Conservation (phyloP, 345 rosid species). For the Populus euphratica region DNA sequence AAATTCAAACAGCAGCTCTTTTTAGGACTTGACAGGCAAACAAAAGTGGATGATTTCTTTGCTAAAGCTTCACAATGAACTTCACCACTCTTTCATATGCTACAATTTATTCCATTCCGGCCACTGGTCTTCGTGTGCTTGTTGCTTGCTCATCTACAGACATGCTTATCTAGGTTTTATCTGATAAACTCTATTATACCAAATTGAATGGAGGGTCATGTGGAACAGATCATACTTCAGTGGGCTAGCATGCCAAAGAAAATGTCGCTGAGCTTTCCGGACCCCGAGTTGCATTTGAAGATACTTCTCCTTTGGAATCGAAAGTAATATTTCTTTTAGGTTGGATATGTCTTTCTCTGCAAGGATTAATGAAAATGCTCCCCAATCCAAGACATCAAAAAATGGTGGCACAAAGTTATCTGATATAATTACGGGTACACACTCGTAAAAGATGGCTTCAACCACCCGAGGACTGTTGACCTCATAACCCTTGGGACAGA, state of each 20-base stretch:
- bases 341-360: conserved; percentile 83
- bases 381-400: conserved; percentile 83
- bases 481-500: conserved; percentile 87
- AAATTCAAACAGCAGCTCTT: neutral
- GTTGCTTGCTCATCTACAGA: neutral
- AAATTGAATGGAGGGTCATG: conserved; percentile 90
- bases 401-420: conserved; percentile 92
- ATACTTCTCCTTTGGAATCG: conserved; percentile 68
- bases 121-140: neutral
- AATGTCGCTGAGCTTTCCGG: conserved; percentile 70
- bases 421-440: conserved; percentile 81
- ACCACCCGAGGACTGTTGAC: conserved; percentile 96
- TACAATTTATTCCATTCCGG: neutral
- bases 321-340: conserved; percentile 52
- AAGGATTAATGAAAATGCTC: conserved; percentile 59
- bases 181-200: conserved; percentile 85
- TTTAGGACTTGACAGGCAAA: neutral
- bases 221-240: conserved; percentile 78
- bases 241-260: conserved; percentile 85
- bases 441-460: conserved; percentile 82
- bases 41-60: neutral
- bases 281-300: conserved; percentile 67
- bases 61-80: neutral
- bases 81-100: neutral
- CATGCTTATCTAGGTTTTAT: conserved; percentile 50